Evolutionary conservation across 768 basidiomycete species (phyloP).

Genomic region (Suillus brevipes): DNA sequence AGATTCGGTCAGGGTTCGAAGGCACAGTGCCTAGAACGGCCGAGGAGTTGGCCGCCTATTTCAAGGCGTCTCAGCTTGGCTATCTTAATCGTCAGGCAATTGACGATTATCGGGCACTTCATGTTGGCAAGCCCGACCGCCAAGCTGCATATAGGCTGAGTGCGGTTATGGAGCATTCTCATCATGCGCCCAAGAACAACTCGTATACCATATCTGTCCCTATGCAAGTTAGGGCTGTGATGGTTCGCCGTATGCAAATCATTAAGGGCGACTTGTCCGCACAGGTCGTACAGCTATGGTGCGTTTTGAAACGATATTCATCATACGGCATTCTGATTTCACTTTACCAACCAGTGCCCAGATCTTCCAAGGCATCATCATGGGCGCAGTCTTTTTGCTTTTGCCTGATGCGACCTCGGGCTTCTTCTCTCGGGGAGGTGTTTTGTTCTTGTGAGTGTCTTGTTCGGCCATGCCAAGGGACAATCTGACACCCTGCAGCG

Average conservation of each 20-base stretch:
- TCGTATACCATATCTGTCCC: slow-evolving; percentile 47
- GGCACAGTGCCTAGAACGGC: slow-evolving; percentile 50
- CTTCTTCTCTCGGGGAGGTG: slow-evolving; percentile 64
- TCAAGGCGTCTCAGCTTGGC: slow-evolving; percentile 41
- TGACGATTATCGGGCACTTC: slow-evolving; percentile 42
- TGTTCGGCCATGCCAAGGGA: slow-evolving; percentile 21
- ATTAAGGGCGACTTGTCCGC: slow-evolving; percentile 40
- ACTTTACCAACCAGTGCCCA: slow-evolving; percentile 36
- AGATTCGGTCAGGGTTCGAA: slow-evolving; percentile 42
- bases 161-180: slow-evolving; percentile 52
- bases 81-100: slow-evolving; percentile 47
- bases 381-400: slow-evolving; percentile 43
- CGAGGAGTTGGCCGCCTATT: slow-evolving; percentile 55
- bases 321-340: slow-evolving; percentile 17
- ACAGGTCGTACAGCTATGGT: slow-evolving; percentile 39
- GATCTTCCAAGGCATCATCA: slow-evolving; percentile 21
- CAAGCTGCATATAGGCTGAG: slow-evolving; percentile 47
- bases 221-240: slow-evolving; percentile 45
- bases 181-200: slow-evolving; percentile 39
- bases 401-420: slow-evolving; percentile 33
- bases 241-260: slow-evolving; percentile 46
- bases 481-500: slow-evolving; percentile 46
- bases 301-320: slow-evolving; percentile 19
- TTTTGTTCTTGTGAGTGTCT: slow-evolving; percentile 66
- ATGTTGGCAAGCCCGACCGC: slow-evolving; percentile 45